Base-by-base conservation (phyloP, 192 early-diverging fungal genomes). In the Entomortierella parvispora region DNA sequence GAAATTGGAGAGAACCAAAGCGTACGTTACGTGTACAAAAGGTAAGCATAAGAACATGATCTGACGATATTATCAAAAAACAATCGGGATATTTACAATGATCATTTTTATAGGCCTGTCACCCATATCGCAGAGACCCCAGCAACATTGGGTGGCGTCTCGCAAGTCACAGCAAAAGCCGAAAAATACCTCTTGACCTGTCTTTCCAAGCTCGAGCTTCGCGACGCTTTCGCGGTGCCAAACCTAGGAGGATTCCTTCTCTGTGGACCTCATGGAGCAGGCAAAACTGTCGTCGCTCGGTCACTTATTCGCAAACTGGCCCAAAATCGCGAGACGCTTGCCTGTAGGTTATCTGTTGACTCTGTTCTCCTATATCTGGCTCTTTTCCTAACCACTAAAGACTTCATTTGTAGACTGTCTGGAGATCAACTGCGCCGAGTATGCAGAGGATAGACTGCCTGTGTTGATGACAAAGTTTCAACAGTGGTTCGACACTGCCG, bases 241-340 rank as follows among this genome's bases (percentile, higher is more conserved):
- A 75, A 45, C 20, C 62, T 86, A 3, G 85, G 84, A 4, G 91
- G 92, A n/a, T 68, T 92, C 23, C 69, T 94, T 23, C 46, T 93
- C 12, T 88, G 88, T 48, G 92, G 92, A 11, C 79, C 89, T 10
- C 91, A 88, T 65, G 92, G 92, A 33, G 86, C 90, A 4, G 92
- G 92, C n/a, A 94, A 94, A 53, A 87, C 91, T 17, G 87, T 85
- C 42, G 81, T 93, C 18, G 83, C 83, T 17, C 74, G 84, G n/a
- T 74, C 83, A 11, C 53, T 94, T 20, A 68, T 85, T 22, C 57
- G 71, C 48, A 62, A 65, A 23, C 68, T 88, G 23, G 62, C 69
- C 1, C 47, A 69, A 28, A 77, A 88, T 43, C 50, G 48, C 22
- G 66, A 83, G 2, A 80, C 83, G 49, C 75, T 87, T 47, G 79